phyloP scores from a whole-genome alignment of 2,329 filamentous ascomycete genomes.

The Plectosphaerella cucumerina region DNA sequence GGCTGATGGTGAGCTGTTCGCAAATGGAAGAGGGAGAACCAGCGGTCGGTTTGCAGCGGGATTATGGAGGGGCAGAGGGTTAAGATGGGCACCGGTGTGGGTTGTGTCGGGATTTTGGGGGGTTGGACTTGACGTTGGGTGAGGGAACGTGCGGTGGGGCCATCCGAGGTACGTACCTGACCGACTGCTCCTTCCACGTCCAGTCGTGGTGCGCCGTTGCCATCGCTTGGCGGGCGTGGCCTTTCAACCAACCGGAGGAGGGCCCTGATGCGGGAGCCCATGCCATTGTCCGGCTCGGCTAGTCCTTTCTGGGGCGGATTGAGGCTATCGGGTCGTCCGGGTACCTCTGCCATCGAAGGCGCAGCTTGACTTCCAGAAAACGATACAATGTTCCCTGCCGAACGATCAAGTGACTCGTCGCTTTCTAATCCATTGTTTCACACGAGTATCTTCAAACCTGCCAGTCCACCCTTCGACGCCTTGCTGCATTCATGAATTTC shows the following conservation, averaged over 20 bases:
- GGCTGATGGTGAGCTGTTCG: neutral
- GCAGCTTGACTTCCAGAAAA: no score
- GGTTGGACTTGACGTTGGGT: slow-evolving; percentile 1
- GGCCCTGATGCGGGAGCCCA: neutral
- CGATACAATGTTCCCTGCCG: no score
- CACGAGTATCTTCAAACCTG: no score
- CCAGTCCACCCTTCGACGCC: no score
- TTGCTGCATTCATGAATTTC: no score
- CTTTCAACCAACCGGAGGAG: neutral
- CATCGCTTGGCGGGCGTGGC: neutral
- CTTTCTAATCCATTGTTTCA: no score
- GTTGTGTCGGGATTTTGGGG: slow-evolving; percentile 7
- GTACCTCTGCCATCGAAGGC: no score
- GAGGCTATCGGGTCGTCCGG: no score
- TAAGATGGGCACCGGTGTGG: neutral
- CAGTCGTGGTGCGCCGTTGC: neutral
- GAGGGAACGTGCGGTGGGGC: slow-evolving; percentile 8
- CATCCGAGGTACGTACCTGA: no score
- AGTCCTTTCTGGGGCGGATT: neutral
- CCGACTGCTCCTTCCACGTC: slow-evolving; percentile 6
- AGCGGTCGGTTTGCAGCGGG: slow-evolving; percentile 26
- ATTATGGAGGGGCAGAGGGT: slow-evolving; percentile 16
- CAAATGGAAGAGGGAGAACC: slow-evolving; percentile 7
- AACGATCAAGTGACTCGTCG: no score
- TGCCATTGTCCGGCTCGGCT: neutral